Percentiles rank a stretch among this genome's conserved stretches.
phyloP scores from a whole-genome alignment of 106 monocot genomes.

The Hemerocallis citrina region DNA sequence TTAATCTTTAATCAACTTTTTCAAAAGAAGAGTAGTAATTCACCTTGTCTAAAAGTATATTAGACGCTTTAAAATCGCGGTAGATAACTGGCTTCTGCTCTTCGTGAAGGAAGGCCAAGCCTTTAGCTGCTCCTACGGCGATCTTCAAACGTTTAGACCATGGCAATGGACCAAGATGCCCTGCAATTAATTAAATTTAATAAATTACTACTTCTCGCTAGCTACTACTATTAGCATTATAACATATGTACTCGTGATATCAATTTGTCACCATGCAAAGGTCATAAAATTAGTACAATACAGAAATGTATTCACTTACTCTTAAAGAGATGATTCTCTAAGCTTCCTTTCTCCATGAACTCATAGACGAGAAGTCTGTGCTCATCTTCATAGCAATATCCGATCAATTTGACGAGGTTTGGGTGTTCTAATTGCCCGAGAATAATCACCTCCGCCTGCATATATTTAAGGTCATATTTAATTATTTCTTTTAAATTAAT shows the following conservation, averaged over 20 bases:
- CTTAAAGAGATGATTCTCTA: constrained; percentile 53
- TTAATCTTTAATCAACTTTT: neutral
- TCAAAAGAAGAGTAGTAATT: neutral
- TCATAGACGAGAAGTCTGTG: constrained; percentile 56
- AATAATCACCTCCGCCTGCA: constrained; percentile 47
- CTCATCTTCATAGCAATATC: constrained; percentile 60
- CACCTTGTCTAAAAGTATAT: constrained; percentile 66
- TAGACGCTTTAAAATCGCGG: constrained; percentile 83
- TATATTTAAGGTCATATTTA: neutral
- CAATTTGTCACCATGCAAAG: neutral
- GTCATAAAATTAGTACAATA: neutral
- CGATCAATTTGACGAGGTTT: constrained; percentile 47
- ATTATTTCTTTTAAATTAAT: neutral
- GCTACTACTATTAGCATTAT: too few species aligned
- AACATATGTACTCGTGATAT: neutral
- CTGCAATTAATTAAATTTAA: constrained; percentile 6
- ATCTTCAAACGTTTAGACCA: constrained; percentile 71
- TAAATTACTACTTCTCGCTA: too few species aligned
- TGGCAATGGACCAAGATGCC: constrained; percentile 24
- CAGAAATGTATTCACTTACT: constrained; percentile 18
- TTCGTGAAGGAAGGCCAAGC: constrained; percentile 73
- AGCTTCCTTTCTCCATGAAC: constrained; percentile 43
- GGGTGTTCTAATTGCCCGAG: constrained; percentile 48
- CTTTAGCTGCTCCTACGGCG: constrained; percentile 66
- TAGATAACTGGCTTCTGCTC: constrained; percentile 67